Percentiles rank a stretch among this genome's conserved stretches.
Evolutionary conservation across 164 flowering plant genomes (phyloP).

Genomic region (Aristolochia contorta): DNA sequence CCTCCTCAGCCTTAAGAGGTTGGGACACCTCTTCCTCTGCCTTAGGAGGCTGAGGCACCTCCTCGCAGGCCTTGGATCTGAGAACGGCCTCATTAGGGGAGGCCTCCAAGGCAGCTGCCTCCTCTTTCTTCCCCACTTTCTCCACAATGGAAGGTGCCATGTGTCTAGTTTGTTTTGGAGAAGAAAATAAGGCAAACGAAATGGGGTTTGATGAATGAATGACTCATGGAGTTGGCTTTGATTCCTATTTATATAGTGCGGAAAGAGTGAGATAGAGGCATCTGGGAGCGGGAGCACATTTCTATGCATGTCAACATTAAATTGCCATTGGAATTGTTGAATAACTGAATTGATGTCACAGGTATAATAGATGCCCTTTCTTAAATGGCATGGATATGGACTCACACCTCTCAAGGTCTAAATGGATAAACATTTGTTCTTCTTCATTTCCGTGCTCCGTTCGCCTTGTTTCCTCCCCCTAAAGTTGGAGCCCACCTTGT

Average conservation of each 20-base stretch:
- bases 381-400: slow-evolving; percentile 2
- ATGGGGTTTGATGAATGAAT: not conserved
- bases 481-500: too few relatives aligned
- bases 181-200: not conserved
- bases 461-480: too few relatives aligned
- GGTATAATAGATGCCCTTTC: not conserved
- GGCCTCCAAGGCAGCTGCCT: not conserved
- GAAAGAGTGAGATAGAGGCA: not conserved
- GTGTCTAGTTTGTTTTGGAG: not conserved
- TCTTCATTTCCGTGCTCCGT: too few relatives aligned
- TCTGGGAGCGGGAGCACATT: not conserved
- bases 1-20: too few relatives aligned
- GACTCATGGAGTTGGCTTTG: not conserved
- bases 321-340: slow-evolving; percentile 2
- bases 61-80: too few relatives aligned
- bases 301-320: not conserved
- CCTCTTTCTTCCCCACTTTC: slow-evolving; percentile 14
- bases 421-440: too few relatives aligned
- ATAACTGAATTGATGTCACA: slow-evolving; percentile 1
- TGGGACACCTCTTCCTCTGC: too few relatives aligned
- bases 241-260: not conserved
- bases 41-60: too few relatives aligned
- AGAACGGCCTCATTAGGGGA: too few relatives aligned
- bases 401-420: slow-evolving; percentile 1
- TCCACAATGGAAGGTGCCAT: slow-evolving; percentile 22